phyloP scores from a whole-genome alignment of 1,284 basidiomycete species.

The Marasmius oreades region DNA sequence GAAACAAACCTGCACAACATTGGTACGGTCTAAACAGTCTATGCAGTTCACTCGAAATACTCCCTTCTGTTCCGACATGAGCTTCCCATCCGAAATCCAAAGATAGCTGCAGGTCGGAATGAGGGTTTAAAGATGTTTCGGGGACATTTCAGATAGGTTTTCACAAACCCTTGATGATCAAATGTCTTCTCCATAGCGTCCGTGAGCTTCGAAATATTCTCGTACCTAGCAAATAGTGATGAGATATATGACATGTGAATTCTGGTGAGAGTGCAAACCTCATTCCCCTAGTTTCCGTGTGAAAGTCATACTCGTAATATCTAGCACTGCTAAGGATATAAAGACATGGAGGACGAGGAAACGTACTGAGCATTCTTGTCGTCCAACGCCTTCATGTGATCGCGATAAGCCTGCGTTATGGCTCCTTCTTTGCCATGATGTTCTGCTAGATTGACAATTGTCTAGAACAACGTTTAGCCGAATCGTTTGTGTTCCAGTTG shows the following conservation, averaged over 20 bases:
- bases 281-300: constrained; percentile 88
- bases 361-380: constrained; percentile 64
- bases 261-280: constrained; percentile 48
- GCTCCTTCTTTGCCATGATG: constrained; percentile 83
- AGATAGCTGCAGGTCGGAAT: constrained; percentile 55
- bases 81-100: constrained; percentile 74
- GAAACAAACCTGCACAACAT: constrained; percentile 72
- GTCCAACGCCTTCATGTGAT: constrained; percentile 60
- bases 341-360: neutral
- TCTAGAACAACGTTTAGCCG: constrained; percentile 38
- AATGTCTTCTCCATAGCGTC: constrained; percentile 69
- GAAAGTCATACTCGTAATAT: constrained; percentile 86
- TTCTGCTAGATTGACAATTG: constrained; percentile 87
- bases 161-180: constrained; percentile 65
- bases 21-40: constrained; percentile 90
- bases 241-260: neutral
- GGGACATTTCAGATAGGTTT: constrained; percentile 8
- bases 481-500: neutral
- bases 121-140: no score
- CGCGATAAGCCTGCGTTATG: constrained; percentile 77
- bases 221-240: constrained; percentile 52
- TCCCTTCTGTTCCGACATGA: constrained; percentile 80
- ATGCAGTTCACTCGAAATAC: constrained; percentile 90
- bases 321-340: constrained; percentile 24
- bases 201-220: constrained; percentile 85